phyloP scores from a whole-genome alignment of 352 stramenopile species.

The Aphanomyces stellatus region DNA sequence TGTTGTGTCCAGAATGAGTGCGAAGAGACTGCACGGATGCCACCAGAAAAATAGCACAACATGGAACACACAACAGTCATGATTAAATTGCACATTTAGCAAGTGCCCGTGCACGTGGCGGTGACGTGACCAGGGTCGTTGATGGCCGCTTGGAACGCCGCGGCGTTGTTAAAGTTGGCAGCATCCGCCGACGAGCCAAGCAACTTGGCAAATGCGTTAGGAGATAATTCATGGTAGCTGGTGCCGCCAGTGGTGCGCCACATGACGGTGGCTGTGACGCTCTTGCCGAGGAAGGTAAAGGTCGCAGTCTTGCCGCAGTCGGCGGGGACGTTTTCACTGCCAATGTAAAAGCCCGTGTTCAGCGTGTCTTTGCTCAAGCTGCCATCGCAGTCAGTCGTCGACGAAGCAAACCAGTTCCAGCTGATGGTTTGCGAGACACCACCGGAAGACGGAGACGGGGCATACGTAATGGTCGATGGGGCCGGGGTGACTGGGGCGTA shows the following conservation, averaged over 20 bases:
- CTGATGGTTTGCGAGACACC: neutral
- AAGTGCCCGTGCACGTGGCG: neutral
- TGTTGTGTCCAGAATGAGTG: too few relatives aligned
- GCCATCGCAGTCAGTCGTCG: neutral
- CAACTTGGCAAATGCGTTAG: neutral
- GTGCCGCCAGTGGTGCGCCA: neutral
- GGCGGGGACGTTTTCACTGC: neutral
- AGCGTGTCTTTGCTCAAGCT: neutral
- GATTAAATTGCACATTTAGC: neutral
- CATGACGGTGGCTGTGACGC: neutral
- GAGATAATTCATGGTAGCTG: neutral
- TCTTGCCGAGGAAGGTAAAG: neutral
- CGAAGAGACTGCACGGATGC: too few relatives aligned
- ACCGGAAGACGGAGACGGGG: too few relatives aligned
- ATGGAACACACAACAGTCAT: neutral
- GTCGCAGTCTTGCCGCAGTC: neutral
- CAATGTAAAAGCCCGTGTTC: neutral
- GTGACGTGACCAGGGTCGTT: neutral
- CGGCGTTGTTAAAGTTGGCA: neutral
- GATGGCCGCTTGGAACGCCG: neutral
- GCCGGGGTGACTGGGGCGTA: too few relatives aligned
- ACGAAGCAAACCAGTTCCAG: neutral
- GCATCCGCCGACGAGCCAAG: neutral
- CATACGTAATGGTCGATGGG: too few relatives aligned
- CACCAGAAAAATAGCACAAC: too few relatives aligned